phyloP scores from a whole-genome alignment of 225 moss, liverwort and hornwort species.

The Neckera pumila region DNA sequence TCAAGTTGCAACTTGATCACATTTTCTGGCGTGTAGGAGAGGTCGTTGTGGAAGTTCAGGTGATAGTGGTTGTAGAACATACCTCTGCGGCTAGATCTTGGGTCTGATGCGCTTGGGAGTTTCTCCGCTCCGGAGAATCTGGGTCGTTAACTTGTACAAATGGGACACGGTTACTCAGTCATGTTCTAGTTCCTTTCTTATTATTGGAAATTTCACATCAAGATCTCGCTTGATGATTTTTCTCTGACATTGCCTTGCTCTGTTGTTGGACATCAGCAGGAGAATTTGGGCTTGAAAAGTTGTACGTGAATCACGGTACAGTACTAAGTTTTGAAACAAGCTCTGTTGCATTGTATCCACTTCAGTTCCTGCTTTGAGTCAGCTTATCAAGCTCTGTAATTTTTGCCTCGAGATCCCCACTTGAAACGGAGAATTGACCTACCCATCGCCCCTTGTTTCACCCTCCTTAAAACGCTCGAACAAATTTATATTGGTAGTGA shows the following conservation, averaged over 20 bases:
- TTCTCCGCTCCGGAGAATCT: neutral
- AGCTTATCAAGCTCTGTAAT: neutral
- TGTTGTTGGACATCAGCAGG: neutral
- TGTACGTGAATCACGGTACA: neutral
- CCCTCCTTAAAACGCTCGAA: too few relatives aligned
- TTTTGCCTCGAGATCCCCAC: neutral
- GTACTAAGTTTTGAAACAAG: neutral
- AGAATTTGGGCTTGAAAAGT: too few relatives aligned
- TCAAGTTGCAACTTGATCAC: neutral
- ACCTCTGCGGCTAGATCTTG: neutral
- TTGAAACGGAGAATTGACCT: too few relatives aligned
- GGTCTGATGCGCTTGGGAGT: neutral
- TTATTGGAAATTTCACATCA: slow-evolving; percentile 22
- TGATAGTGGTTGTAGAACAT: slow-evolving; percentile 1
- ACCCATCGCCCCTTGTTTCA: too few relatives aligned
- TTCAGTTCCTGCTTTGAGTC: neutral
- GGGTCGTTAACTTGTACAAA: slow-evolving; percentile 14
- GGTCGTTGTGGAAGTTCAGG: neutral
- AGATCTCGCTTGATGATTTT: slow-evolving; percentile 35
- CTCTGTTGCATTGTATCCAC: neutral
- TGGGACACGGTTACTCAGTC: neutral
- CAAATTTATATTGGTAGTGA: too few relatives aligned
- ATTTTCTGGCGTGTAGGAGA: neutral
- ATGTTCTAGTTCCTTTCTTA: neutral
- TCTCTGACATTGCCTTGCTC: neutral